Base-by-base conservation (phyloP, 805 yeast species). In the Candida tammaniensis region DNA sequence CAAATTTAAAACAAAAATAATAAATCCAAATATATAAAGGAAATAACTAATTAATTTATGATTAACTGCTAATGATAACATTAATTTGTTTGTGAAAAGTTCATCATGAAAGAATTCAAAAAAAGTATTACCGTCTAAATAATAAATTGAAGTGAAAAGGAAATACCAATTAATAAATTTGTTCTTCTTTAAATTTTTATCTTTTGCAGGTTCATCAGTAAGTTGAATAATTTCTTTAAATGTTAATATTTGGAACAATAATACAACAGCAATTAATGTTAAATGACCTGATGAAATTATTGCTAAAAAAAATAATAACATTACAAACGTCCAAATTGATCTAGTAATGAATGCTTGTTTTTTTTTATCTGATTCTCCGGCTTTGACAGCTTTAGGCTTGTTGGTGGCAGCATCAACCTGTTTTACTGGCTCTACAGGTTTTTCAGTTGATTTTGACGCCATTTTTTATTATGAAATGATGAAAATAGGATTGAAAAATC, bases 81-180 rank as follows among this genome's bases (percentile, higher is more conserved):
- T 61, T 36, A 68, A 55, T 40, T 71, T 69, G 47, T 74, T 76
- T 30, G 76, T 66, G 42, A 73, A 68, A 27, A 81, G 69, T 23
- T 61, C 52, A 30, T 71, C 71, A 33, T 66, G 65, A 58, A 86
- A 79, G 50, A 83, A 86, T 40, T 74, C 75, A 49, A 86, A 76
- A 29, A 89, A 69, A 5, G 85, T 77, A 54, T 83, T 86, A 35
- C 96, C 96, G 53, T 93, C 96, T 51, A 93, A 68, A 58, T 81
- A 93, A 61, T 86, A 88, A 44, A 87, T 78, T 5, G 96, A 81
- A n/a, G 95, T 78, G 40, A 82, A 74, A 41, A 93, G 65, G 46
- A 89, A 85, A 64, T 91, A 91, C 97, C 97, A 91, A 57, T 87
- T 87, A 51, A 91, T 67, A n/a, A 84, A 73, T 38, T 80, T 76